Evolutionary conservation across 2,329 filamentous ascomycete genomes (phyloP).

Genomic region (Grosmannia huntii): DNA sequence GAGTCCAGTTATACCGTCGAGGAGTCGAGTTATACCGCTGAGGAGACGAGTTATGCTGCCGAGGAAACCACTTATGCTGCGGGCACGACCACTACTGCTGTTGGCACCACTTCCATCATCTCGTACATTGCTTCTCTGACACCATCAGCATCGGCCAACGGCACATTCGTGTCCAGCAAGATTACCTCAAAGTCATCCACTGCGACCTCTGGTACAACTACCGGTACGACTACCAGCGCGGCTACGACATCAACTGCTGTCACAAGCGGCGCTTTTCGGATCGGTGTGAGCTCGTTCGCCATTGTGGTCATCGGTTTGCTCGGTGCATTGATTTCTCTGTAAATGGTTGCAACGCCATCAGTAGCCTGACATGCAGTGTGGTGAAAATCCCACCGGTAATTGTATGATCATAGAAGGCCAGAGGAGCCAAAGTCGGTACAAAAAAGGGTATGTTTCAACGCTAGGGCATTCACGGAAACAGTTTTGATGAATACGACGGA

Average conservation of each 20-base stretch:
- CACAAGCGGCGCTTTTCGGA: slow-evolving; percentile 18
- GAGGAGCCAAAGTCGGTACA: neutral
- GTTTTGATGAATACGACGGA: neutral
- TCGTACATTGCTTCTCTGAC: neutral
- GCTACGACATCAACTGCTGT: slow-evolving; percentile 16
- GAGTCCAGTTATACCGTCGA: too few species aligned
- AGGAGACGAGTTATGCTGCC: too few species aligned
- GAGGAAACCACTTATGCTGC: neutral
- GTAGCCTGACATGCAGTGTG: neutral
- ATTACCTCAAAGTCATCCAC: neutral
- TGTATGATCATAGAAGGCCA: neutral
- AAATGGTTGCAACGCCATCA: slow-evolving; percentile 8
- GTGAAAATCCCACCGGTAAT: neutral
- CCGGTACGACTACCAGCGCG: neutral
- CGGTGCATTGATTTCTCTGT: slow-evolving; percentile 23
- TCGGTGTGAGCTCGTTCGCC: slow-evolving; percentile 20
- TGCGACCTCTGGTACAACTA: neutral
- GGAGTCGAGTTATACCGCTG: too few species aligned
- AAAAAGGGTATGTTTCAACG: neutral
- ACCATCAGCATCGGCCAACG: neutral
- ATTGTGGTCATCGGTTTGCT: slow-evolving; percentile 19
- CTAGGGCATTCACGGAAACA: neutral
- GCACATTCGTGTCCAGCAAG: neutral
- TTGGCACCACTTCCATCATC: neutral
- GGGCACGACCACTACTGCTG: neutral